phyloP scores from a whole-genome alignment of 257 asterid species.

The Henckelia pumila region DNA sequence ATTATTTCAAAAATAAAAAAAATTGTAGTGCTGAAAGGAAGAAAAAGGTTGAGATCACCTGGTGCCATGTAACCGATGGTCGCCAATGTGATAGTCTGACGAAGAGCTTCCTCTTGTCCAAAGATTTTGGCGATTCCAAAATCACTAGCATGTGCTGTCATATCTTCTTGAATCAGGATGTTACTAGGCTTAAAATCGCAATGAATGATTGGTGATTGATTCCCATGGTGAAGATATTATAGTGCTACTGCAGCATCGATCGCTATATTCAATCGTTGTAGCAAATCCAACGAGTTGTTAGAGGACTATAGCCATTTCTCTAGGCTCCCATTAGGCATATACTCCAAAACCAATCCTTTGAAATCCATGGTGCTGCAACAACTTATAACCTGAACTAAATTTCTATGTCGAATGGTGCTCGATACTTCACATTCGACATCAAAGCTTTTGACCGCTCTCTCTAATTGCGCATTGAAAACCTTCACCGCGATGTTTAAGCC shows the following conservation, averaged over 20 bases:
- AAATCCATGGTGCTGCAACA: constrained; percentile 14
- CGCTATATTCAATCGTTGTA: not conserved
- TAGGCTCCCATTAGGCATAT: constrained; percentile 9
- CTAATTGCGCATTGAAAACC: constrained; percentile 6
- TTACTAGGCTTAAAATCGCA: constrained; percentile 10
- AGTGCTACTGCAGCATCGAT: constrained; percentile 10
- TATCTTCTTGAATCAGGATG: constrained; percentile 1
- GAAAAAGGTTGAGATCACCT: not conserved
- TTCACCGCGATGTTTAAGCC: not conserved
- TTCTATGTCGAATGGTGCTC: constrained; percentile 14
- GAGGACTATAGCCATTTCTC: constrained; percentile 15
- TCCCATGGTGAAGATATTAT: constrained; percentile 19
- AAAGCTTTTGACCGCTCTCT: constrained; percentile 5
- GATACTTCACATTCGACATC: not conserved
- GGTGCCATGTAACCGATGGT: constrained; percentile 20
- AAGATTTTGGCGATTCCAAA: constrained; percentile 18
- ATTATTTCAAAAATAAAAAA: too few species aligned
- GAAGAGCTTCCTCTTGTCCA: not conserved
- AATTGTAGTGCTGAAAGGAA: not conserved
- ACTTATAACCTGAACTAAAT: constrained; percentile 7
- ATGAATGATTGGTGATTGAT: not conserved
- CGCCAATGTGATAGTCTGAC: constrained; percentile 4
- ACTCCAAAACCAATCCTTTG: constrained; percentile 14
- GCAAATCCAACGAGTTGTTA: constrained; percentile 11
- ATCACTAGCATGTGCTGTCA: constrained; percentile 11